Conservation (phyloP, 2,329 filamentous ascomycete species). For the Ophiostoma ips region DNA sequence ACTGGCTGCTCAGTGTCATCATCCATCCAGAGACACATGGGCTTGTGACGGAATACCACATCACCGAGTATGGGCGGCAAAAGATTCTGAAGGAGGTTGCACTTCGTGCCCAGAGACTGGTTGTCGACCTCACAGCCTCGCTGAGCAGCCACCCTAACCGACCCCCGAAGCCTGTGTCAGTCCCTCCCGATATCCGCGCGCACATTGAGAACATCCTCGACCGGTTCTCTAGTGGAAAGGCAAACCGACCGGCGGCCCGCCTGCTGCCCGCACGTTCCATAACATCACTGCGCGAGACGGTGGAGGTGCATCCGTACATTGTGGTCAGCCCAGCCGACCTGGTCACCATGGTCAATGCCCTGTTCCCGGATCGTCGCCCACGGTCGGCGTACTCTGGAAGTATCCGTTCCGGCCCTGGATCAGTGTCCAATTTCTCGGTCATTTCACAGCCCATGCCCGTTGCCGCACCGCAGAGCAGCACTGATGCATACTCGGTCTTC, state of each 20-base stretch:
- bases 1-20: conserved; percentile 70
- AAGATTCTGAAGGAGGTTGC: conserved; percentile 70
- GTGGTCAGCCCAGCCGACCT: conserved; percentile 70
- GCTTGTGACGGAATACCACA: conserved; percentile 78
- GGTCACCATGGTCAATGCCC: conserved; percentile 63
- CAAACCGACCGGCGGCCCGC: conserved; percentile 37
- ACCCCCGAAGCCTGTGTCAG: conserved; percentile 34
- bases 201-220: conserved; percentile 60
- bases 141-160: conserved; percentile 3
- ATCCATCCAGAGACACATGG: conserved; percentile 74
- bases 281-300: conserved; percentile 60
- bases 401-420: conserved; percentile 53
- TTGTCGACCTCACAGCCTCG: conserved; percentile 51
- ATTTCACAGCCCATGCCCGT: conserved; percentile 57
- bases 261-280: conserved; percentile 58
- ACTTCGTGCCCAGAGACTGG: conserved; percentile 63
- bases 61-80: conserved; percentile 79
- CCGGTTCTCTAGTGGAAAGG: conserved; percentile 43
- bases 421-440: conserved; percentile 51
- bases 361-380: conserved; percentile 64
- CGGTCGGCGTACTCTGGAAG: conserved; percentile 47
- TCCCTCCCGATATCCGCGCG: conserved; percentile 46
- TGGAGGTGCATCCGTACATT: conserved; percentile 65
- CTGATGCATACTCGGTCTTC: conserved; percentile 55
- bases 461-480: conserved; percentile 37